A percentile compares a stretch with the other conserved stretches of the same genome.
These are phyloP conservation scores for Termitomyces sp. DNA, from an alignment of 768 basidiomycete genomes.

Conservation along the genomic window DNA sequence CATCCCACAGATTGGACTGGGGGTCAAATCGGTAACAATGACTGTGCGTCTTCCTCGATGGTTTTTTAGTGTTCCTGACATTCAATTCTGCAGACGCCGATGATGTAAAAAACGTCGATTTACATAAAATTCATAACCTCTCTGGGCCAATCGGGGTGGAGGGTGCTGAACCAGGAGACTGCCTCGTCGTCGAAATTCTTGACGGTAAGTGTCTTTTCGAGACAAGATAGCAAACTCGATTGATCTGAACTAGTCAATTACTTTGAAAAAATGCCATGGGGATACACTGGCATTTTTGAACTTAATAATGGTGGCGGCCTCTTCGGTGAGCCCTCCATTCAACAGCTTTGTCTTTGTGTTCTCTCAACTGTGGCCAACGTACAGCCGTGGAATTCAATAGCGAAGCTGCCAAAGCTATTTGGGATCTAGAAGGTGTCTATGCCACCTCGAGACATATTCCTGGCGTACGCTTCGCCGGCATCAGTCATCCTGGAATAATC, in stretches of 20 bases:
- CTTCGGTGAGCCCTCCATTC: conserved; percentile 37
- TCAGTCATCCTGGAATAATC: conserved; percentile 71
- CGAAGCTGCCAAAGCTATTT: conserved; percentile 71
- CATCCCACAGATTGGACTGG: conserved; percentile 62
- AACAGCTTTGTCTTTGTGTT: not conserved
- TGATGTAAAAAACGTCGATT: conserved; percentile 60
- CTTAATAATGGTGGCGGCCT: conserved; percentile 67
- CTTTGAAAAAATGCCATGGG: conserved; percentile 78
- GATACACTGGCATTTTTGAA: conserved; percentile 76
- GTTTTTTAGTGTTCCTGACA: not conserved
- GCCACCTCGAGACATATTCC: conserved; percentile 74
- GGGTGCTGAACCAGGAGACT: conserved; percentile 75
- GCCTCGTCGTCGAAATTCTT: conserved; percentile 75
- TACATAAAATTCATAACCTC: conserved; percentile 67
- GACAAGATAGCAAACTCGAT: too few relatives aligned
- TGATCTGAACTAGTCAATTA: conserved; percentile 40
- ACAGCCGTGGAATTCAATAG: conserved; percentile 63
- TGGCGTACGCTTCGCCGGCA: conserved; percentile 72
- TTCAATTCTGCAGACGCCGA: conserved; percentile 41
- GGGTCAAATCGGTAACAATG: conserved; percentile 73
- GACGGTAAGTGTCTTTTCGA: conserved; percentile 38
- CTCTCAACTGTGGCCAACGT: not conserved
- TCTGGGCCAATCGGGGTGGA: conserved; percentile 72
- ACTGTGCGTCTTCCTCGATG: conserved; percentile 35
- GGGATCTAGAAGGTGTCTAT: conserved; percentile 73